Evolutionary conservation across 139 green algal species (phyloP).

Genomic region (Bryopsis sp.): DNA sequence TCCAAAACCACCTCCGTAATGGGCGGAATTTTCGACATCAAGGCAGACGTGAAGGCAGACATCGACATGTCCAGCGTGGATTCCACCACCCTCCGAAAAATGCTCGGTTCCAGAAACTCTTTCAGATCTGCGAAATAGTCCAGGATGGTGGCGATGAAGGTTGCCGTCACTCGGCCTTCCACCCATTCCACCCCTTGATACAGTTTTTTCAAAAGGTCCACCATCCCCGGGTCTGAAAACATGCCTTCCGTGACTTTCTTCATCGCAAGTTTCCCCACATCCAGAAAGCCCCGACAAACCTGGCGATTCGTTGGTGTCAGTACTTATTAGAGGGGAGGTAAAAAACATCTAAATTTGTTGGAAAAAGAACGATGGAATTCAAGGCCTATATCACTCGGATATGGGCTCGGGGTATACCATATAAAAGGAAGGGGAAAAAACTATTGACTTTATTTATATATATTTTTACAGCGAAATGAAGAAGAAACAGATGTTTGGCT

Average conservation of each 20-base stretch:
- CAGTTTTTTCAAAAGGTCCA: slow-evolving; percentile 8
- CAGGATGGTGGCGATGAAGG: slow-evolving; percentile 6
- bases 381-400: too few relatives aligned
- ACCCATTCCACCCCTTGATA: slow-evolving; percentile 7
- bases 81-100: slow-evolving; percentile 1
- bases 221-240: slow-evolving; percentile 10
- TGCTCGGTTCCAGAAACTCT: neutral
- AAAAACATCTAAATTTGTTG: too few relatives aligned
- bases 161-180: neutral
- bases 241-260: slow-evolving; percentile 11
- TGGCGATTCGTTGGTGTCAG: too few relatives aligned
- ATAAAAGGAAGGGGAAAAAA: too few relatives aligned
- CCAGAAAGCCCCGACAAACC: slow-evolving; percentile 15
- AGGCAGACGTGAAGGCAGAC: neutral
- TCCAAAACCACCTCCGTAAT: slow-evolving; percentile 1
- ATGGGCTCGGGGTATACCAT: too few relatives aligned
- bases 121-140: slow-evolving; percentile 4
- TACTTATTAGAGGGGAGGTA: too few relatives aligned
- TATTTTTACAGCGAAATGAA: too few relatives aligned
- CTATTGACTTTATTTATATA: too few relatives aligned
- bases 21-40: neutral
- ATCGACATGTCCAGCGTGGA: neutral
- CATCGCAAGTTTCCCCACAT: slow-evolving; percentile 9
- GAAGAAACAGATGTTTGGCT: too few relatives aligned
- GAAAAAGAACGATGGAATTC: too few relatives aligned